Base-by-base conservation (phyloP, 106 monocot genomes). In the Amphibolis antarctica region DNA sequence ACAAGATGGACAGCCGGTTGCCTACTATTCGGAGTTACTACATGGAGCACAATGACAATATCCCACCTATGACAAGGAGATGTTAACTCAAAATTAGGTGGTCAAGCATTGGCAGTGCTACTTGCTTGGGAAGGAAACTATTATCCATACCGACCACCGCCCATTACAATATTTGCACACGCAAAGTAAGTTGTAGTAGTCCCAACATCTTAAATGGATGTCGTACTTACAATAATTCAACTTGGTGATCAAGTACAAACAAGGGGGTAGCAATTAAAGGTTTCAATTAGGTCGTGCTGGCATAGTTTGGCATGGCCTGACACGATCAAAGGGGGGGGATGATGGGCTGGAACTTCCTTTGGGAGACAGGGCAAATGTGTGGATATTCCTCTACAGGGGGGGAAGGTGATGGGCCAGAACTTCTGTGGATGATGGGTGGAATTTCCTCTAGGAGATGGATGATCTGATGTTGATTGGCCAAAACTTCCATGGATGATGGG, bases 41-140 rank as follows among this genome's bases (percentile, higher is more conserved):
- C 28, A 59, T 28, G 59, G 31, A 15, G 59, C 15, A 13, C 18
- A 59, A 10, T 28, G 14, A n/a, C 26, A 59, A 14, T 59, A 59
- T 9, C 28, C 59, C 26, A 59, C 59, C 10, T 59, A 59, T 59
- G 59, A 59, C 59, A 59, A 59, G 59, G 30, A 59, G 15, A 10
- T 59, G 28, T 29, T 28, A 12, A n/a, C 59, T 10, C 28, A 28
- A 10, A 25, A 59, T 15, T 28, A 59, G 29, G 59, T n/a, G n/a
- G n/a, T 28, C 12, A 30, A 59, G n/a, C 31, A 59, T 30, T 59
- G 59, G 59, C 18, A 0, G 13, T 12, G 26, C 22, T 59, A 59
- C 28, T 28, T 59, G 11, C 21, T 55, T 19, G 54, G 24, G 7
- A 55, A 55, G 54, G 54, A 55, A 10, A 55, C 54, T 1, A 21